A percentile compares a stretch with the other conserved stretches of the same genome.
These are phyloP conservation scores for Coniochaeta sp. DNA, from an alignment of 2,329 filamentous ascomycete genomes.

Conservation along the genomic window DNA sequence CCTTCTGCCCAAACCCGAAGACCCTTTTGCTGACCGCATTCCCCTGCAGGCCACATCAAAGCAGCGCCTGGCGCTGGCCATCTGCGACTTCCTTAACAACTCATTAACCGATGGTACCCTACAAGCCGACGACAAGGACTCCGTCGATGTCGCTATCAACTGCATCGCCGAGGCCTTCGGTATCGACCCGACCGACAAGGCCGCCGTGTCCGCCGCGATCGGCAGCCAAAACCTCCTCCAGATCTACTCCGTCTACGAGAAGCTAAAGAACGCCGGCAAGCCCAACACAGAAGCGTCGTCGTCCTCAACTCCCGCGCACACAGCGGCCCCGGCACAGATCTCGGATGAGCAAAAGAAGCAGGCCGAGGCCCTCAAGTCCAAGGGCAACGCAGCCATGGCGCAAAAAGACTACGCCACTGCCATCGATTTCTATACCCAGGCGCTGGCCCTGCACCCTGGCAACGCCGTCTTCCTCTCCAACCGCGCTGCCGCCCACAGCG, in stretches of 20 bases:
- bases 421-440: constrained; percentile 82
- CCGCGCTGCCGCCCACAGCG: constrained; percentile 88
- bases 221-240: constrained; percentile 81
- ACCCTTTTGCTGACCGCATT: not conserved
- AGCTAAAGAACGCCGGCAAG: constrained; percentile 59
- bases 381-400: constrained; percentile 92
- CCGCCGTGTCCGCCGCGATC: constrained; percentile 67
- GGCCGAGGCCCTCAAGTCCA: constrained; percentile 81
- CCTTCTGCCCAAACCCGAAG: not conserved
- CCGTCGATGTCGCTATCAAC: constrained; percentile 86
- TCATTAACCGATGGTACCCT: constrained; percentile 86
- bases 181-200: constrained; percentile 74
- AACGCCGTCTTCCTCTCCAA: constrained; percentile 98
- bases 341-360: constrained; percentile 62
- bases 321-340: constrained; percentile 28
- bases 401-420: constrained; percentile 81
- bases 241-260: constrained; percentile 96
- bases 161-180: constrained; percentile 96
- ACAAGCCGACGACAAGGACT: constrained; percentile 80
- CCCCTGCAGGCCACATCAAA: constrained; percentile 38
- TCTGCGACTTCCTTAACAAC: constrained; percentile 87
- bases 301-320: no score
- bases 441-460: constrained; percentile 69
- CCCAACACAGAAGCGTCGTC: no score
- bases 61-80: constrained; percentile 91